Conservation (phyloP, 192 early-diverging fungal genomes). For the Rhizophagus clarus region DNA sequence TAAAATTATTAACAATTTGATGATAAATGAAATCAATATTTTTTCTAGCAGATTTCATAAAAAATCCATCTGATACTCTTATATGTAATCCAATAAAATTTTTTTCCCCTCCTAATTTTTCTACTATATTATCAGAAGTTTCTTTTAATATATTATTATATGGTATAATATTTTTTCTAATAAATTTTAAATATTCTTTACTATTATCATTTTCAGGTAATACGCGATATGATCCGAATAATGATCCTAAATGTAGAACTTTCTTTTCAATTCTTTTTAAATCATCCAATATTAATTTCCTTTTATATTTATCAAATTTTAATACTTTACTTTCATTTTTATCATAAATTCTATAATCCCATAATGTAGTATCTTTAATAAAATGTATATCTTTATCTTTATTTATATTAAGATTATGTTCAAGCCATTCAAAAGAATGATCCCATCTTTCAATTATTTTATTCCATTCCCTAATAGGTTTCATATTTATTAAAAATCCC, state of each 20-base stretch:
- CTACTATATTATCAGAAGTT: constrained; percentile 44
- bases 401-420: constrained; percentile 43
- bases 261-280: constrained; percentile 38
- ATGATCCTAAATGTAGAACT: constrained; percentile 58
- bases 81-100: constrained; percentile 58
- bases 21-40: constrained; percentile 58
- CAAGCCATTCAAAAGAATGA: constrained; percentile 53
- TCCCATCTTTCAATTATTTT: constrained; percentile 48
- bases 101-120: constrained; percentile 49
- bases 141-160: constrained; percentile 44
- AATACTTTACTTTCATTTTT: not conserved
- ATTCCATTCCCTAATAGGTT: constrained; percentile 38
- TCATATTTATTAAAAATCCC: constrained; percentile 58
- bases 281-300: constrained; percentile 38
- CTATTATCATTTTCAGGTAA: constrained; percentile 48
- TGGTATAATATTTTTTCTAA: constrained; percentile 50
- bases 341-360: constrained; percentile 60
- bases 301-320: not conserved
- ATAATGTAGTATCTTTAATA: constrained; percentile 49
- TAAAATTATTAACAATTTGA: constrained; percentile 31
- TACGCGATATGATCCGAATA: constrained; percentile 56
- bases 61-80: constrained; percentile 57
- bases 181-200: constrained; percentile 37
- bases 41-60: constrained; percentile 45
- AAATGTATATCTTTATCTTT: constrained; percentile 47